These are phyloP conservation scores for Catharanthus roseus DNA, from an alignment of 257 asterid species.

Conservation along the genomic window DNA sequence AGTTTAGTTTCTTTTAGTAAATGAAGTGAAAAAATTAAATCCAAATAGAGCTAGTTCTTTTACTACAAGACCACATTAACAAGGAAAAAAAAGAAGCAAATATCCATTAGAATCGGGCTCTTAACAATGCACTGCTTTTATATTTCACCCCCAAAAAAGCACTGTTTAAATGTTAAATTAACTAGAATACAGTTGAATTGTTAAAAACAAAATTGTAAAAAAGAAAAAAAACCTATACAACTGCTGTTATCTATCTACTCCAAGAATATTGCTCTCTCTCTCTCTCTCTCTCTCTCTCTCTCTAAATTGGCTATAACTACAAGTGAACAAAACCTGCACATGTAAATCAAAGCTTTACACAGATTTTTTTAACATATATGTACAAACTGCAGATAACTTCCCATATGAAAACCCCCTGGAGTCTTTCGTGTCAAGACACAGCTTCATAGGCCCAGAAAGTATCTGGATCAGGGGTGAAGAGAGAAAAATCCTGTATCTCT, in stretches of 20 bases:
- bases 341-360: conserved; percentile 37
- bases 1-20: too few species aligned
- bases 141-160: neutral
- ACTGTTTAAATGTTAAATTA: neutral
- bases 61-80: too few species aligned
- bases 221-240: neutral
- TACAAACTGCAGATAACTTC: conserved; percentile 11
- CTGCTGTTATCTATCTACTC: neutral
- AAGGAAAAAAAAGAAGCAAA: neutral
- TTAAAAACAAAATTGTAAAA: neutral
- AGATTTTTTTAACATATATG: conserved; percentile 25
- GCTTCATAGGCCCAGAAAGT: conserved; percentile 94
- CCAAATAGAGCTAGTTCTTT: too few species aligned
- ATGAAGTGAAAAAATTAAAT: too few species aligned
- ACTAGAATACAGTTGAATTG: neutral
- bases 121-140: too few species aligned
- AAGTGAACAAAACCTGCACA: conserved; percentile 36
- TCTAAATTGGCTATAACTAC: conserved; percentile 13
- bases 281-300: conserved; percentile 4
- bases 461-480: conserved; percentile 84
- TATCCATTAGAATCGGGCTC: too few species aligned
- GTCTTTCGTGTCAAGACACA: conserved; percentile 37
- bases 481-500: conserved; percentile 78
- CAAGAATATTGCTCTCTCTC: neutral
- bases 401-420: neutral